phyloP scores from a whole-genome alignment of 1,139 yeast genomes.

The Candida sp. region DNA sequence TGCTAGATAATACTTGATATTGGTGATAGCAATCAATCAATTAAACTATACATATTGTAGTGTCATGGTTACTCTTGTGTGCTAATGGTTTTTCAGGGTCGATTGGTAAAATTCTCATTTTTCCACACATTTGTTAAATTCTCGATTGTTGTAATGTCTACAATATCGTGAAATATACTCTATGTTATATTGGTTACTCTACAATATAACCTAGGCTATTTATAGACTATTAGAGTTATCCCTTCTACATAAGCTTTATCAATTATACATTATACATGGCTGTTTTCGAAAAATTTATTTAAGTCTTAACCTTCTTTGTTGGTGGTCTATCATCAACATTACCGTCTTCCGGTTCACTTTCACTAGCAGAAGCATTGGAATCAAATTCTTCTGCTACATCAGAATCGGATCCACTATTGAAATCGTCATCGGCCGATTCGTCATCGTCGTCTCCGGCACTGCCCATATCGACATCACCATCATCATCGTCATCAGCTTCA shows the following conservation, averaged over 20 bases:
- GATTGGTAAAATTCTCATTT: too few species aligned
- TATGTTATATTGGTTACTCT: too few species aligned
- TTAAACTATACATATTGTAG: too few species aligned
- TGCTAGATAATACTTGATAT: too few species aligned
- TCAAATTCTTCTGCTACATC: constrained; percentile 91
- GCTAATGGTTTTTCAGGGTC: too few species aligned
- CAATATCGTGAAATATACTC: too few species aligned
- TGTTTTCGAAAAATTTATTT: not conserved
- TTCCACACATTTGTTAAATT: too few species aligned
- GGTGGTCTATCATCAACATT: constrained; percentile 42
- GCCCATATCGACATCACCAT: constrained; percentile 65
- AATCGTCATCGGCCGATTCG: constrained; percentile 67
- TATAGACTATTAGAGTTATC: too few species aligned
- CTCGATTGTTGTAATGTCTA: too few species aligned
- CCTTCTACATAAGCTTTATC: not conserved
- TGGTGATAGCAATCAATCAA: too few species aligned
- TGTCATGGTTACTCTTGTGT: too few species aligned
- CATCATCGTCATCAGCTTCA: constrained; percentile 59
- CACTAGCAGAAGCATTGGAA: constrained; percentile 54
- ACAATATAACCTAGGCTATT: too few species aligned
- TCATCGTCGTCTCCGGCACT: constrained; percentile 71
- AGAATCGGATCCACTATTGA: constrained; percentile 56
- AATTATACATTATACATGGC: not conserved
- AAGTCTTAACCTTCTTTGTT: constrained; percentile 41
- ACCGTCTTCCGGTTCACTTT: constrained; percentile 36